phyloP scores from a whole-genome alignment of 108 stramenopile species.

The Cylindrotheca closterium region DNA sequence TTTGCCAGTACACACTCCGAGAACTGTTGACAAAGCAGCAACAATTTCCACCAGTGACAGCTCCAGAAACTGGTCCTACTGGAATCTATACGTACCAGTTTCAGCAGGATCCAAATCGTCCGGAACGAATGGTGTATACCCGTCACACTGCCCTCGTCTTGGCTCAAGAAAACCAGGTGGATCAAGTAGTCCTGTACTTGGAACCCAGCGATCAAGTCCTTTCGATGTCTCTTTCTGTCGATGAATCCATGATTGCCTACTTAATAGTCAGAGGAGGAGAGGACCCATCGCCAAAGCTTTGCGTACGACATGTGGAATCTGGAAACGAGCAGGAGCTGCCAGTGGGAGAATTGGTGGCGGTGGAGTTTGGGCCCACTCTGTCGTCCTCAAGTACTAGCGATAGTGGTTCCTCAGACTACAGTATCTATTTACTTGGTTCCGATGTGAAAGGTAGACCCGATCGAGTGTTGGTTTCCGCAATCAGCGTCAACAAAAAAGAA shows the following conservation, averaged over 20 bases:
- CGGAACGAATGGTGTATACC: not conserved
- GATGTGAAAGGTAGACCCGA: slow-evolving; percentile 12
- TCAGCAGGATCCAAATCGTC: slow-evolving; percentile 3
- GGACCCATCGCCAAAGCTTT: not conserved
- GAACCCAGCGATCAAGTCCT: slow-evolving; percentile 6
- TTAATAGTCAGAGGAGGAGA: slow-evolving; percentile 5
- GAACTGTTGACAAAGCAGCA: slow-evolving; percentile 12
- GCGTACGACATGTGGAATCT: slow-evolving; percentile 21
- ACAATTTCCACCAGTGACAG: slow-evolving; percentile 11
- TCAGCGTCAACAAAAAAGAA: slow-evolving; percentile 5
- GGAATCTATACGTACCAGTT: slow-evolving; percentile 18
- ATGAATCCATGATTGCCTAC: slow-evolving; percentile 28
- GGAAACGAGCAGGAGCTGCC: not conserved
- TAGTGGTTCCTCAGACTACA: slow-evolving; percentile 1
- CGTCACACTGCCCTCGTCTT: not conserved
- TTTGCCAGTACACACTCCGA: not conserved
- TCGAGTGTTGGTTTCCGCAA: slow-evolving; percentile 11
- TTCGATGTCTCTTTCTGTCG: slow-evolving; percentile 33
- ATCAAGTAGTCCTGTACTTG: slow-evolving; percentile 17
- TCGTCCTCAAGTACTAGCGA: not conserved
- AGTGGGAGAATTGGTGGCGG: slow-evolving; percentile 1
- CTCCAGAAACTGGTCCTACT: slow-evolving; percentile 13
- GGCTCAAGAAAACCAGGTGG: not conserved
- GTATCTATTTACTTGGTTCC: slow-evolving; percentile 5
- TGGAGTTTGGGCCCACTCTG: slow-evolving; percentile 28